Evolutionary conservation across 2,329 filamentous ascomycete genomes (phyloP).

Genomic region (Onygenales sp.): DNA sequence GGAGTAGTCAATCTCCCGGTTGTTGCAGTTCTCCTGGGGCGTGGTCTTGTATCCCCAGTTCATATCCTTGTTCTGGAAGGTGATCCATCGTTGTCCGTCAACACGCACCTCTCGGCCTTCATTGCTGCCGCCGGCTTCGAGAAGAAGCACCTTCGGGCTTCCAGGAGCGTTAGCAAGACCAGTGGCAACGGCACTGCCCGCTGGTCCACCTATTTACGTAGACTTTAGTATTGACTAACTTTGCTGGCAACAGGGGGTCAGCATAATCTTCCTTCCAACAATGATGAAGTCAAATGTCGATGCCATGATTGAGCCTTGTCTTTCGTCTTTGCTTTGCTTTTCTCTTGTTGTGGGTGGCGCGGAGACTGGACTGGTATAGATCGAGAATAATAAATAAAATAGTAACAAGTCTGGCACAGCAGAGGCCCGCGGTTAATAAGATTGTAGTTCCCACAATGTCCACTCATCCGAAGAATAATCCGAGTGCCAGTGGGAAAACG

Average conservation of each 20-base stretch:
- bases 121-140: conserved; percentile 51
- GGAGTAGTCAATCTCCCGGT: conserved; percentile 39
- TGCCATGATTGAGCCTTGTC: background rate
- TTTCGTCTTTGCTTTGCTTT: background rate
- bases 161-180: conserved; percentile 39
- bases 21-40: conserved; percentile 36
- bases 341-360: background rate
- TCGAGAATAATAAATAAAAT: background rate
- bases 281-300: conserved; percentile 27
- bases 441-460: background rate
- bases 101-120: conserved; percentile 39
- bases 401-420: background rate
- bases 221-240: conserved; percentile 4
- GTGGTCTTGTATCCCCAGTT: conserved; percentile 46
- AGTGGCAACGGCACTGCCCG: conserved; percentile 48
- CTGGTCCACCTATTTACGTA: conserved; percentile 43
- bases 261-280: conserved; percentile 27
- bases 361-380: background rate
- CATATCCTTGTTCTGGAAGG: conserved; percentile 40
- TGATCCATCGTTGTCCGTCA: conserved; percentile 47
- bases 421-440: background rate
- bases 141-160: conserved; percentile 46
- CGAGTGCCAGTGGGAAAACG: background rate
- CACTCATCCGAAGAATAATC: background rate
- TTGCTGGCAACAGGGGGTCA: background rate